Evolutionary conservation across 176 grass and related monocot genomes (phyloP).

Genomic region (Eleusine coracana): DNA sequence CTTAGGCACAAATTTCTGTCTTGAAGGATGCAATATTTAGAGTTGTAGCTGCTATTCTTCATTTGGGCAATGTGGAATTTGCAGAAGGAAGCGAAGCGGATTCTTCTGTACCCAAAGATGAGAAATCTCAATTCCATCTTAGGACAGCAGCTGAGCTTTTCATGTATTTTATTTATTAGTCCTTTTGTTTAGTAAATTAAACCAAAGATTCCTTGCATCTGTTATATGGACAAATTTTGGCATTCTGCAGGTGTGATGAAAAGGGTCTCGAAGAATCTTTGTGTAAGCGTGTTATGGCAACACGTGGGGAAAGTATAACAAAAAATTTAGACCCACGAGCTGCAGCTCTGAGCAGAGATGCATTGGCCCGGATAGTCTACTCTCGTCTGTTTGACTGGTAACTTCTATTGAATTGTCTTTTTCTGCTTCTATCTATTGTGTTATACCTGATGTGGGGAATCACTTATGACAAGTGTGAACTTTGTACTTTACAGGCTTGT

Average conservation of each 20-base stretch:
- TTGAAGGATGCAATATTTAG: slow-evolving; percentile 92
- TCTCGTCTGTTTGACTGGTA: slow-evolving; percentile 94
- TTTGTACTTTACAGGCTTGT: slow-evolving; percentile 76
- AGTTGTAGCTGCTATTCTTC: slow-evolving; percentile 96
- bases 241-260: slow-evolving; percentile 66
- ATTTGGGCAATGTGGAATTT: slow-evolving; percentile 93
- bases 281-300: slow-evolving; percentile 95
- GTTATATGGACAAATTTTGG: slow-evolving; percentile 30
- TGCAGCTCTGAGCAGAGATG: slow-evolving; percentile 91
- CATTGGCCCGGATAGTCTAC: slow-evolving; percentile 90
- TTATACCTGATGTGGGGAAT: slow-evolving; percentile 14
- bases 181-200: slow-evolving; percentile 18
- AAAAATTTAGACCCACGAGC: slow-evolving; percentile 77
- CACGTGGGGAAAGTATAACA: slow-evolving; percentile 87
- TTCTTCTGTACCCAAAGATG: slow-evolving; percentile 87
- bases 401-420: slow-evolving; percentile 37
- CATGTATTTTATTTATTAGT: slow-evolving; percentile 58
- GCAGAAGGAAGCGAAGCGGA: slow-evolving; percentile 74
- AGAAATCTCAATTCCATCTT: slow-evolving; percentile 88
- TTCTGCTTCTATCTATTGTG: slow-evolving; percentile 27
- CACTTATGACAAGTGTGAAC: slow-evolving; percentile 20
- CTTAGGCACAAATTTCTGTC: slow-evolving; percentile 8
- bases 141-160: slow-evolving; percentile 95
- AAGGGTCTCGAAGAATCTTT: slow-evolving; percentile 80
- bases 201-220: slow-evolving; percentile 9